A percentile compares a stretch with the other conserved stretches of the same genome.
phyloP scores from a whole-genome alignment of 768 basidiomycete species.

The Mycena alexandri region DNA sequence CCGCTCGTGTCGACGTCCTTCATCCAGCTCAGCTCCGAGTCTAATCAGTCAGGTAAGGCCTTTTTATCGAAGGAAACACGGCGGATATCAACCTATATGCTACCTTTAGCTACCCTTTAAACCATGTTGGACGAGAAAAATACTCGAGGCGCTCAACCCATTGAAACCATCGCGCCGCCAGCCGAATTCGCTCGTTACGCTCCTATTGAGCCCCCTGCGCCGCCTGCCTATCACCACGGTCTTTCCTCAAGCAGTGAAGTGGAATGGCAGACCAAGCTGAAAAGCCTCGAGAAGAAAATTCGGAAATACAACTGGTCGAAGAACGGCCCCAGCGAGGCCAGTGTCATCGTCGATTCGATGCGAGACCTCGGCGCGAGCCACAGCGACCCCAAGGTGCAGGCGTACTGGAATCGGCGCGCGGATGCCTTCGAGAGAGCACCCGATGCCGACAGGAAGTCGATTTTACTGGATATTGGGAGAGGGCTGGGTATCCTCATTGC shows the following conservation, averaged over 20 bases:
- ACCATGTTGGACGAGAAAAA: too few species aligned
- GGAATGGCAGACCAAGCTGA: conserved; percentile 28
- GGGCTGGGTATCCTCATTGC: conserved; percentile 29
- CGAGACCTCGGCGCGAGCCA: conserved; percentile 33
- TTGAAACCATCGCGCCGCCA: too few species aligned
- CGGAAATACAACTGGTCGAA: conserved; percentile 34
- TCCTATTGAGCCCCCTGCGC: not conserved
- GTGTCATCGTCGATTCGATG: conserved; percentile 30
- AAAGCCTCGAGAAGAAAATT: conserved; percentile 25
- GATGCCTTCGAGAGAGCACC: conserved; percentile 29
- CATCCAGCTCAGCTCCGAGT: too few species aligned
- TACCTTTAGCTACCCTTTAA: too few species aligned
- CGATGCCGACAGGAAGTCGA: conserved; percentile 18
- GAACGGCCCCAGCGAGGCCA: conserved; percentile 21
- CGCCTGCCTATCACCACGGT: not conserved
- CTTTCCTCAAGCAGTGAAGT: too few species aligned
- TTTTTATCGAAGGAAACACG: too few species aligned
- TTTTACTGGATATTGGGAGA: conserved; percentile 20
- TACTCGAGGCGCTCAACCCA: too few species aligned
- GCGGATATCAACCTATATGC: too few species aligned
- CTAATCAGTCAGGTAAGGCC: too few species aligned
- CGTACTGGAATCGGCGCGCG: conserved; percentile 32
- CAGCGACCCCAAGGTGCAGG: conserved; percentile 28
- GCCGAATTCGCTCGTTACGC: too few species aligned
- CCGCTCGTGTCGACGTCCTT: too few species aligned